phyloP scores from a whole-genome alignment of 2,329 filamentous ascomycete species.

The Pochonia chlamydosporia region DNA sequence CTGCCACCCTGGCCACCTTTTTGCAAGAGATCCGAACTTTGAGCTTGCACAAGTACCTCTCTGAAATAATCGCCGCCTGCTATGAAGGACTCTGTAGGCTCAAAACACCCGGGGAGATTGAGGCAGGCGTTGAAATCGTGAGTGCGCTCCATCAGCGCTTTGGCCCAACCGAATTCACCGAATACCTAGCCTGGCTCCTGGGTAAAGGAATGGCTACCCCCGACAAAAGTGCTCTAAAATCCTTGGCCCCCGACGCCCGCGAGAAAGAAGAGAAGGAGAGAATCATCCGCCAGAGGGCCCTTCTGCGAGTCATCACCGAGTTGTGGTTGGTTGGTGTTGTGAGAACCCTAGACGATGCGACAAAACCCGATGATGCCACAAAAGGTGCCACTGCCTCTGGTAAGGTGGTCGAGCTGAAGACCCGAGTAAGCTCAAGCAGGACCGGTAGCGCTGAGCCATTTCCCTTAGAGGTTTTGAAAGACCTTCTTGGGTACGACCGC shows the following conservation, averaged over 20 bases:
- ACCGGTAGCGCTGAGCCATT: conserved; percentile 78
- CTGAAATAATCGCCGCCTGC: conserved; percentile 92
- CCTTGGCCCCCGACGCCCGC: conserved; percentile 70
- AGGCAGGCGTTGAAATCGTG: conserved; percentile 85
- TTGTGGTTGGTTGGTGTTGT: conserved; percentile 90
- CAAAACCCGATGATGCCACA: conserved; percentile 56
- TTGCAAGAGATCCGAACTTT: conserved; percentile 84
- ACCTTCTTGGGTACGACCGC: conserved; percentile 86
- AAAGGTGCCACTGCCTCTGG: conserved; percentile 47
- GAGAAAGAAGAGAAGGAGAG: conserved; percentile 97
- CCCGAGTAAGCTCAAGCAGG: conserved; percentile 46
- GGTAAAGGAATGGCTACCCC: conserved; percentile 88
- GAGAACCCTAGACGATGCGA: conserved; percentile 68
- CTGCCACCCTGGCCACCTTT: conserved; percentile 75
- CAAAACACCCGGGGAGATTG: conserved; percentile 86
- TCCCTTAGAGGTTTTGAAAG: conserved; percentile 94
- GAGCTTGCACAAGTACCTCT: conserved; percentile 92
- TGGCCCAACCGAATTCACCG: conserved; percentile 82
- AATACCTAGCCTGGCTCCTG: conserved; percentile 85
- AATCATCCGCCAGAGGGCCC: conserved; percentile 73
- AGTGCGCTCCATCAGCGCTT: conserved; percentile 96
- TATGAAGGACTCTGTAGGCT: conserved; percentile 91
- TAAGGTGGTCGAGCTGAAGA: conserved; percentile 58
- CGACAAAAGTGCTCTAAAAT: conserved; percentile 77
- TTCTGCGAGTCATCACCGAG: conserved; percentile 88